Percentiles rank a stretch among this genome's conserved stretches.
Conservation (phyloP, 768 basidiomycete species). For the Filobasidium wieringae region DNA sequence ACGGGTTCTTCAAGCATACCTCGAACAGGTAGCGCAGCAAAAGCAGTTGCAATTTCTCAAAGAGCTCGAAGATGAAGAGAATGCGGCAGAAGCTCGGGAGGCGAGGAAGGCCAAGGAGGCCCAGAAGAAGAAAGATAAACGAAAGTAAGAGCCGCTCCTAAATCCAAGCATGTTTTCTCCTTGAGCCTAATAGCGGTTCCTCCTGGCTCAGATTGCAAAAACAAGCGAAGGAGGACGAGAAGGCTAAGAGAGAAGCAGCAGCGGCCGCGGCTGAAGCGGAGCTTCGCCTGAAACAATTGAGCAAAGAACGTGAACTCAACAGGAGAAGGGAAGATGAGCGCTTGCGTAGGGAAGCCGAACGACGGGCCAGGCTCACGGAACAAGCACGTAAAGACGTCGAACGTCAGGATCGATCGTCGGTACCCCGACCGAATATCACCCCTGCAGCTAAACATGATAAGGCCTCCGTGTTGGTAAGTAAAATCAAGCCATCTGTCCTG, state of each 20-base stretch:
- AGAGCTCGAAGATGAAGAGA: constrained; percentile 93
- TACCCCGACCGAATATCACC: too few relatives aligned
- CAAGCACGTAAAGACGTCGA: constrained; percentile 71
- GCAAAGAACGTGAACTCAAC: constrained; percentile 65
- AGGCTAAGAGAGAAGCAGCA: constrained; percentile 68
- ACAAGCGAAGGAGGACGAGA: constrained; percentile 81
- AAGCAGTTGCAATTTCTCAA: constrained; percentile 82
- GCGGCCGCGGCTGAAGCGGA: constrained; percentile 77
- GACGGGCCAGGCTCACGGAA: constrained; percentile 39
- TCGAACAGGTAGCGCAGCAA: constrained; percentile 92
- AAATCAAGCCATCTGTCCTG: constrained; percentile 44
- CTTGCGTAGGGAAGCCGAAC: constrained; percentile 57
- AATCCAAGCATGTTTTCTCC: background rate
- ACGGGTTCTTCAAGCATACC: constrained; percentile 87
- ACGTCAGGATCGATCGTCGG: constrained; percentile 45
- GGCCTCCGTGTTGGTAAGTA: too few relatives aligned
- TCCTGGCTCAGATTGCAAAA: constrained; percentile 62
- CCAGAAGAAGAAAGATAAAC: constrained; percentile 99
- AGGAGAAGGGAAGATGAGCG: constrained; percentile 81
- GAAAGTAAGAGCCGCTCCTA: constrained; percentile 50
- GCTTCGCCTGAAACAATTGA: constrained; percentile 59
- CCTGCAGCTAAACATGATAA: too few relatives aligned
- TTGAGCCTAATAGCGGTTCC: constrained; percentile 1
- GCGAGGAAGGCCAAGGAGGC: constrained; percentile 83
- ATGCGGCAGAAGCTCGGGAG: constrained; percentile 70